Percentiles rank a stretch among this genome's conserved stretches.
These are phyloP conservation scores for Jamesozyma gamospora DNA, from an alignment of 805 yeast species.

Conservation along the genomic window DNA sequence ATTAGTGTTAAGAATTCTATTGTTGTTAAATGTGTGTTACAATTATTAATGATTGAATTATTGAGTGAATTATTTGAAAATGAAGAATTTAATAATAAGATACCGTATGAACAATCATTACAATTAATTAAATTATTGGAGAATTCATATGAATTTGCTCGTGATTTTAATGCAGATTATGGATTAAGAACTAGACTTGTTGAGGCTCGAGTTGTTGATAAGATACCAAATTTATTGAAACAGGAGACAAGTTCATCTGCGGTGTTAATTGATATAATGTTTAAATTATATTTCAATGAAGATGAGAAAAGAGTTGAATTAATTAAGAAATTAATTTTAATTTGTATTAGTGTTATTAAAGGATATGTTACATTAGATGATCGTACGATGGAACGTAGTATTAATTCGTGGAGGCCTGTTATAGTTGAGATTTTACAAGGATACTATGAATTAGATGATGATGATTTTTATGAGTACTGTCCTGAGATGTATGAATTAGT, in stretches of 20 bases:
- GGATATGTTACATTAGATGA: constrained; percentile 69
- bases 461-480: constrained; percentile 52
- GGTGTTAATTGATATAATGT: constrained; percentile 70
- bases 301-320: constrained; percentile 36
- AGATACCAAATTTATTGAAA: constrained; percentile 80
- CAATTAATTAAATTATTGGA: constrained; percentile 51
- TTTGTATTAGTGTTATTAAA: constrained; percentile 61
- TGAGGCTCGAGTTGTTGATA: constrained; percentile 86
- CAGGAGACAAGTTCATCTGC: constrained; percentile 90
- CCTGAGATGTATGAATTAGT: constrained; percentile 53
- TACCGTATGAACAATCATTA: constrained; percentile 59
- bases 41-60: constrained; percentile 78
- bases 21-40: constrained; percentile 87
- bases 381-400: constrained; percentile 62
- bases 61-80: constrained; percentile 73
- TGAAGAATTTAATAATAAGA: constrained; percentile 49
- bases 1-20: constrained; percentile 58
- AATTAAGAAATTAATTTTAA: constrained; percentile 40
- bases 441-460: constrained; percentile 62
- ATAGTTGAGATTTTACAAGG: constrained; percentile 82
- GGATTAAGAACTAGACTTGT: constrained; percentile 80
- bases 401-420: constrained; percentile 85
- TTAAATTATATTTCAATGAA: constrained; percentile 52
- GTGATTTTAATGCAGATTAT: constrained; percentile 79
- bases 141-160: constrained; percentile 71